Base-by-base conservation (phyloP, 768 basidiomycete genomes). In the Podaxis pistillaris region DNA sequence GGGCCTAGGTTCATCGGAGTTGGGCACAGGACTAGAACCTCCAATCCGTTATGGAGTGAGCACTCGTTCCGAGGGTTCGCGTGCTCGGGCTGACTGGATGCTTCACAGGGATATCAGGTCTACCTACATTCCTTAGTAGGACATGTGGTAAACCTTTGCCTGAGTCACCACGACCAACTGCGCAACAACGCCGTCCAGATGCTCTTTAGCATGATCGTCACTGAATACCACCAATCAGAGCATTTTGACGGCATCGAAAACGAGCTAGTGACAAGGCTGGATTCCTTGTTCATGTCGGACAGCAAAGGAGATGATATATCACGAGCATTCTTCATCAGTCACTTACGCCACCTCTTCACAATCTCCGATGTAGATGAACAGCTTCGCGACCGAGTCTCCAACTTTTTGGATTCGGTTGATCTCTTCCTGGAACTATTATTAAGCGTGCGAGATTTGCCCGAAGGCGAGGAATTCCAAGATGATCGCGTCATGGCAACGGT, bases 401-500 rank as follows among this genome's bases (percentile, higher is more conserved):
- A 76, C 49, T 98, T 97, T 80, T 80, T 98, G 37, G 90, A 93
- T 66, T 91, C 93, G 0, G 91, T 98, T 4, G 92, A 97, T 70
- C 82, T 89, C 13, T 98, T 98, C 86, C 84, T 98, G 30, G 93
- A 96, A 68, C 82, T 98, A 17, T 77, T 98, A 51, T 78, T 97
- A 37, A 93, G 86, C 61, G 87, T 98, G 9, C 86, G 94, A 13
- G 93, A 88, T 56, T 78, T 98, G 4, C 96, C 96, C 0, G 92
- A 95, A 62, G 92, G 94, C 11, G 92, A 96, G 66, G 94, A 97
- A 75, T 97, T 89, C 75, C 87, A 93, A 11, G 96, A 98, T 70
- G 96, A 98, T 70, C 86, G 95, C 19, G 92, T 96, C 22, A 93
- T 94, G 70, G 94, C 94, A 11, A 96, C 94, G 56, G 91, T 91